phyloP scores from a whole-genome alignment of 495 filamentous ascomycete genomes.

The Cercophora samala region DNA sequence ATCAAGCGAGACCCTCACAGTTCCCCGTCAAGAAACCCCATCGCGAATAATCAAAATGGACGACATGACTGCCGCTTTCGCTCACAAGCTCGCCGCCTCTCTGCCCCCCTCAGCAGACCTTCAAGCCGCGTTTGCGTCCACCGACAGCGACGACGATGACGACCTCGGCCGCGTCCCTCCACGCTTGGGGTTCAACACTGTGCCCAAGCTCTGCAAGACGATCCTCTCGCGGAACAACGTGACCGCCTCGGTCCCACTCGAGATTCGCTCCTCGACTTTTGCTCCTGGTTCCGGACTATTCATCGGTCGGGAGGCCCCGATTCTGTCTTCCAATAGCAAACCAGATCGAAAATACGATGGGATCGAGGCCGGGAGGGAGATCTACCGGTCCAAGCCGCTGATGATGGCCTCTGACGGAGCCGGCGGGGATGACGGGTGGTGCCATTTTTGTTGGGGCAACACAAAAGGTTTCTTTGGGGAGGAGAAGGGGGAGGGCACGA shows the following conservation, averaged over 20 bases:
- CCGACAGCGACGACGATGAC: neutral
- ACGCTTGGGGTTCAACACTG: conserved; percentile 15
- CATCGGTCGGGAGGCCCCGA: neutral
- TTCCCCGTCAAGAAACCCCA: neutral
- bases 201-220: conserved; percentile 17
- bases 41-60: neutral
- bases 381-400: conserved; percentile 24
- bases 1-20: neutral
- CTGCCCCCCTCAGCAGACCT: neutral
- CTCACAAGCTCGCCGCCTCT: neutral
- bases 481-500: conserved; percentile 29
- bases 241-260: conserved; percentile 12
- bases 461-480: neutral
- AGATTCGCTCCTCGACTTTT: conserved; percentile 19
- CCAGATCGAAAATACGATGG: neutral
- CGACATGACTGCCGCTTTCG: neutral
- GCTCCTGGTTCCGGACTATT: conserved; percentile 28
- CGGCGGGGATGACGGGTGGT: conserved; percentile 10
- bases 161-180: conserved; percentile 15
- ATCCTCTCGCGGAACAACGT: conserved; percentile 15
- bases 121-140: neutral
- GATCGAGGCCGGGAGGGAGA: conserved; percentile 23
- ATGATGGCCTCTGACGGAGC: conserved; percentile 11
- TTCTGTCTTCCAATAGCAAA: too few relatives aligned
- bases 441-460: conserved; percentile 24